Evolutionary conservation across 805 yeast species (phyloP).

Genomic region (Candida verbasci): DNA sequence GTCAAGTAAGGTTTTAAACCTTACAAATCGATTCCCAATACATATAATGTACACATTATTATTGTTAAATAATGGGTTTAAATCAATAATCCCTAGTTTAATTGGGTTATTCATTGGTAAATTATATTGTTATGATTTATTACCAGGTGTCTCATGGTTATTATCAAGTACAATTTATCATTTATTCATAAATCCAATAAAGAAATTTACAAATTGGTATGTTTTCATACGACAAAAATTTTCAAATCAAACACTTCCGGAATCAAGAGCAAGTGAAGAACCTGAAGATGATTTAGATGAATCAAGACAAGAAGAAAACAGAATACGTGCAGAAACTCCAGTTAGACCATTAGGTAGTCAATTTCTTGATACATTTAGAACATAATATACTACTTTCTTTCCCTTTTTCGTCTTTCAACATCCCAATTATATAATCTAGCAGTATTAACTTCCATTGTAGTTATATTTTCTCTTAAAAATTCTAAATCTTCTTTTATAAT

Average conservation of each 20-base stretch:
- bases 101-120: constrained; percentile 37
- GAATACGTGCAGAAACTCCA: constrained; percentile 53
- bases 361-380: constrained; percentile 55
- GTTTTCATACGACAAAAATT: neutral
- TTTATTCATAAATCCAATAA: constrained; percentile 24
- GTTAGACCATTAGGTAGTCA: constrained; percentile 58
- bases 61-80: constrained; percentile 34
- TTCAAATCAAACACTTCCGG: constrained; percentile 6
- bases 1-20: constrained; percentile 16
- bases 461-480: constrained; percentile 79
- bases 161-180: constrained; percentile 24
- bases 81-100: constrained; percentile 31
- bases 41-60: constrained; percentile 32
- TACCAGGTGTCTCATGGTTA: constrained; percentile 35
- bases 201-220: constrained; percentile 4
- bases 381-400: constrained; percentile 17
- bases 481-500: constrained; percentile 80
- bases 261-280: constrained; percentile 5
- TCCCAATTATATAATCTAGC: constrained; percentile 91
- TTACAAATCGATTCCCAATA: constrained; percentile 38
- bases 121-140: constrained; percentile 27
- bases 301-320: constrained; percentile 19
- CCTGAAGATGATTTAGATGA: constrained; percentile 22
- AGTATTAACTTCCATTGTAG: constrained; percentile 97
- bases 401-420: constrained; percentile 61